Evolutionary conservation across 192 early-diverging fungal species (phyloP), one percentile per base, ranked within the genome.

Genomic region (Umbelopsis vinacea): DNA sequence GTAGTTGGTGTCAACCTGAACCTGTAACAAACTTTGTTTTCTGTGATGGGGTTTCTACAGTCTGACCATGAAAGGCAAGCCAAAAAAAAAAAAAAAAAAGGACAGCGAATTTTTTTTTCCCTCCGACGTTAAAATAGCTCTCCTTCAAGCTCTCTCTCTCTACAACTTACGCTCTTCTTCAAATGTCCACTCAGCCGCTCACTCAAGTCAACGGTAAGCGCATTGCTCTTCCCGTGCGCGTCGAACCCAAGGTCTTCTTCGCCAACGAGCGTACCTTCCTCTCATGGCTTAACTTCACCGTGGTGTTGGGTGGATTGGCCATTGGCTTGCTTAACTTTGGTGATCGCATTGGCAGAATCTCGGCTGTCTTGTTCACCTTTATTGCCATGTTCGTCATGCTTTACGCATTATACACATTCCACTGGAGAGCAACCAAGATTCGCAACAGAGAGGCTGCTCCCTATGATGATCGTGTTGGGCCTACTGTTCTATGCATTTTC

Each of bases 221-320:
- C 21, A 92, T 94, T 66, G 90, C 88, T 29, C 75, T 92, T 6
- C 92, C 92, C 4, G 84, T 91, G 38, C 86, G 91, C 8, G 86
- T 94, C n/a, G 92, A 95, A 48, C 94, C 94, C 69, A 97, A 97
- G 72, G 92, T 96, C 14, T 96, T 95, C 76, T 96, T 97, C 80
- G 95, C 95, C 38, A 97, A 97, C 76, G 95, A 97, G 81, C 87
- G 95, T 22, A 97, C 95, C 2, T 95, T 96, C 68, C 81, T 96
- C 47, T 90, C 94, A 5, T 97, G 94, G 94, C 83, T 95, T 47
- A 92, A 93, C 74, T 94, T 95, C 79, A 86, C 91, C 9, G 89
- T 91, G 43, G 83, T 94, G 14, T 77, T 94, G 46, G 92, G 91
- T 14, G 89, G 89, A 23, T 82, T 94, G 24, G 91, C 90, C n/a